A percentile compares a stretch with the other conserved stretches of the same genome.
These are phyloP conservation scores for Colletotrichum orchidophilum DNA, from an alignment of 2,329 filamentous ascomycete species.

Conservation along the genomic window DNA sequence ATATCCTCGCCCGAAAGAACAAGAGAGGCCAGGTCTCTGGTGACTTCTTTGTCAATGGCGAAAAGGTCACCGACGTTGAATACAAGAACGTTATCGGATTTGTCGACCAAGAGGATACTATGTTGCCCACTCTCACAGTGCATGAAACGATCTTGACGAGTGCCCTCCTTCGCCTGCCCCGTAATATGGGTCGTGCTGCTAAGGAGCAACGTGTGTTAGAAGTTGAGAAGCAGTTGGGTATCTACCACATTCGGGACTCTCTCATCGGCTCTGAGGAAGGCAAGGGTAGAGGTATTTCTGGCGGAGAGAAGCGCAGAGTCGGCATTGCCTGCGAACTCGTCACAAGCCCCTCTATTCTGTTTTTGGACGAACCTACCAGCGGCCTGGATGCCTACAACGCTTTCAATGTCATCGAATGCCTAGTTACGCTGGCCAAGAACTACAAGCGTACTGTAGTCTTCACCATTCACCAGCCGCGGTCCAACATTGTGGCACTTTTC, in stretches of 20 bases:
- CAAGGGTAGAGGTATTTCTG: conserved; percentile 92
- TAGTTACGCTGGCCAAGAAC: conserved; percentile 92
- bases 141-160: conserved; percentile 98
- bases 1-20: conserved; percentile 96
- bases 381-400: conserved; percentile 97
- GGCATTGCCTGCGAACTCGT: conserved; percentile 98
- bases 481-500: conserved; percentile 97
- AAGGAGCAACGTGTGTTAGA: conserved; percentile 93
- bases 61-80: conserved; percentile 84
- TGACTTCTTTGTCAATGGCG: conserved; percentile 92
- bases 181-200: conserved; percentile 85
- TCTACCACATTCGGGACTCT: conserved; percentile 92
- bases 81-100: conserved; percentile 95
- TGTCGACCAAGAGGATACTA: conserved; percentile 97
- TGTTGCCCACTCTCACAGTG: conserved; percentile 94
- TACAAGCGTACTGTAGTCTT: conserved; percentile 98
- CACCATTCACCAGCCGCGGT: conserved; percentile 97
- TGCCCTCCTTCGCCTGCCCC: conserved; percentile 88
- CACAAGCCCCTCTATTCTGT: conserved; percentile 95
- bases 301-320: conserved; percentile 94
- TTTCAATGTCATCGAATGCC: conserved; percentile 96
- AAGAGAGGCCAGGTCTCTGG: conserved; percentile 84
- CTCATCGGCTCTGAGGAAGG: conserved; percentile 96
- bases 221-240: conserved; percentile 95
- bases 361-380: conserved; percentile 96